Percentiles rank a stretch among this genome's conserved stretches.
Evolutionary conservation across 108 stramenopile genomes (phyloP).

Genomic region (Skeletonema costatum): DNA sequence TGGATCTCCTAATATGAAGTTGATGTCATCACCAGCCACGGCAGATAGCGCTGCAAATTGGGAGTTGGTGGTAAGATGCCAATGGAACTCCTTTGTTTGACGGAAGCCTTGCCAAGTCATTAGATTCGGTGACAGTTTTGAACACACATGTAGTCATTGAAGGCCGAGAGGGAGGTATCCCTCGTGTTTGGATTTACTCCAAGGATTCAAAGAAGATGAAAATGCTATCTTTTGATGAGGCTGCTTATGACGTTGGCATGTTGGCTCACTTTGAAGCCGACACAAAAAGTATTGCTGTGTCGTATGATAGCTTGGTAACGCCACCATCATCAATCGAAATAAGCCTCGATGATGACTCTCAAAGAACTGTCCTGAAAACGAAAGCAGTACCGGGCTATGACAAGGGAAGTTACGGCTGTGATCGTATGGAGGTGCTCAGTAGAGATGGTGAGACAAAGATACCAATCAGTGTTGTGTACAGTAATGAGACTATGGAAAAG

Average conservation of each 20-base stretch:
- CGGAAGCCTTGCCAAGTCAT: constrained; percentile 55
- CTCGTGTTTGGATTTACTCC: constrained; percentile 67
- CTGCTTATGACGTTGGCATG: constrained; percentile 76
- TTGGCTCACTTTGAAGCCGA: constrained; percentile 72
- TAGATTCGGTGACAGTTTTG: constrained; percentile 61
- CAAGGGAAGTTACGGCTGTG: constrained; percentile 76
- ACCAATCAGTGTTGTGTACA: constrained; percentile 85
- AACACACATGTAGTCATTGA: constrained; percentile 54
- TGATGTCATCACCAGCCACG: constrained; percentile 78
- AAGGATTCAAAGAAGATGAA: constrained; percentile 47
- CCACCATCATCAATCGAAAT: constrained; percentile 70
- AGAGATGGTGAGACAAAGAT: constrained; percentile 86
- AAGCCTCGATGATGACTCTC: constrained; percentile 48
- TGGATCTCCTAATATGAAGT: constrained; percentile 66
- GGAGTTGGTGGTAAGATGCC: constrained; percentile 32
- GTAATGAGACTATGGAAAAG: constrained; percentile 68
- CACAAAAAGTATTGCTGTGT: constrained; percentile 66
- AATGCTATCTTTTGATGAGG: constrained; percentile 76
- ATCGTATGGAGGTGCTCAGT: constrained; percentile 66
- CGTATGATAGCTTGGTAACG: constrained; percentile 86
- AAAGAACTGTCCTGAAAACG: constrained; percentile 69
- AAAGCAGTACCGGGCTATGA: constrained; percentile 89
- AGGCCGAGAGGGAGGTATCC: constrained; percentile 72
- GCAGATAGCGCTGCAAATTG: constrained; percentile 42
- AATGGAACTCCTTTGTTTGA: constrained; percentile 56